Base-by-base conservation (phyloP, 257 asterid genomes). In the Cinchona pubescens region DNA sequence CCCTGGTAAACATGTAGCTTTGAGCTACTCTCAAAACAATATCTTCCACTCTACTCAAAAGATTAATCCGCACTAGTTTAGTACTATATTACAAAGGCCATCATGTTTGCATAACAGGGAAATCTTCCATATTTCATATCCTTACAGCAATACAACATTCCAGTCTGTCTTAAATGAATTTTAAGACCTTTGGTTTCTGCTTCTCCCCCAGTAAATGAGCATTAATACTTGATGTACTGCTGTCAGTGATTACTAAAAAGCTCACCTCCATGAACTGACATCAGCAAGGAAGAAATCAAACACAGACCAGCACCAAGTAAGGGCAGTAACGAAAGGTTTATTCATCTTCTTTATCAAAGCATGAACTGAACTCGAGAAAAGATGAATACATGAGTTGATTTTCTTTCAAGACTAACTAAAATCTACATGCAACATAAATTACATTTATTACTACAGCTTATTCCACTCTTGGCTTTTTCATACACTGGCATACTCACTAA, bases 391-490 rank as follows among this genome's bases (percentile, higher is more conserved):
- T 23, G 60, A 72, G 60, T 63, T 40, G 74, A 67, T 68, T 27
- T 69, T 45, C 13, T 79, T 69, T 59, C 71, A 75, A 42, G 70
- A 79, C 88, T 84, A 69, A 79, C 83, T 83, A 82, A 82, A 66
- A 78, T 82, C 86, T 86, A 86, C 85, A 73, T 32, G 72, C 80
- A 82, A 40, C 83, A 88, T 81, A 85, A 75, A 83, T 84, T 83
- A 87, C 88, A 87, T 82, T 84, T 86, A 86, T 84, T 82, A 60
- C 88, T 79, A 87, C 90, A 71, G 64, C 85, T 86, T 87, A 82
- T 83, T 84, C 75, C 83, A 68, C 79, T 69, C 83, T 65, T 76
- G 80, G 73, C 80, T 66, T 72, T 66, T 78, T 79, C 51, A 75
- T 77, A 76, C 79, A 67, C 34, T 53, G 67, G 77, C 82, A 70